A percentile compares a stretch with the other conserved stretches of the same genome.
Evolutionary conservation across 83 land plant genomes (phyloP).

Genomic region (Diphasiastrum complanatum): DNA sequence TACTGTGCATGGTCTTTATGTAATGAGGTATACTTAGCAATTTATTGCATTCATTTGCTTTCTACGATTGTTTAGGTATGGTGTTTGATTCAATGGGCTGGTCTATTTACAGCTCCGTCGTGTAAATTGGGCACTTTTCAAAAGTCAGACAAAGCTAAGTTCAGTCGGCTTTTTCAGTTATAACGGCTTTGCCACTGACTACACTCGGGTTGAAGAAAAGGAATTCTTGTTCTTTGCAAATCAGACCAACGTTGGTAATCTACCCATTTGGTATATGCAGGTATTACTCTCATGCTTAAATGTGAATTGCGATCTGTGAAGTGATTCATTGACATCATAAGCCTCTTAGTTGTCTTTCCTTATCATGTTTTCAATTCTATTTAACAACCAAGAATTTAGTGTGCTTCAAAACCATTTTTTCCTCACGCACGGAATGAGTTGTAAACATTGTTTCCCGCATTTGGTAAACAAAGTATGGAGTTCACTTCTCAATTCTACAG

Average conservation of each 20-base stretch:
- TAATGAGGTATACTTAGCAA: background rate
- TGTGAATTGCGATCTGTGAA: too few species aligned
- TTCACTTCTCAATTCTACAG: too few species aligned
- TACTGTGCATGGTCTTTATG: too few species aligned
- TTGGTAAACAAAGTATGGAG: too few species aligned
- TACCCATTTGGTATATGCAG: background rate
- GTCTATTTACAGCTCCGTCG: slow-evolving; percentile 1
- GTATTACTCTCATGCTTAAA: background rate
- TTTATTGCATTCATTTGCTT: background rate
- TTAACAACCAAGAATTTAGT: background rate
- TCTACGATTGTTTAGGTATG: background rate
- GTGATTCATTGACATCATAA: background rate
- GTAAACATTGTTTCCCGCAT: too few species aligned
- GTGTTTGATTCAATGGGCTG: background rate
- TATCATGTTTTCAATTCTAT: background rate
- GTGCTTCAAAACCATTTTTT: background rate
- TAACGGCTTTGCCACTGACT: slow-evolving; percentile 1
- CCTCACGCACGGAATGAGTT: too few species aligned
- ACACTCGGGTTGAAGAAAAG: background rate
- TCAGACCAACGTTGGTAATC: background rate
- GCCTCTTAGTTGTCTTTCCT: background rate
- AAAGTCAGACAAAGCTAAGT: slow-evolving; percentile 2
- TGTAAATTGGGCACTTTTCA: slow-evolving; percentile 7
- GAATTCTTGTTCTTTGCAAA: slow-evolving; percentile 8
- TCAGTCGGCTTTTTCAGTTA: background rate